Percentiles rank a stretch among this genome's conserved stretches.
phyloP scores from a whole-genome alignment of 2,329 filamentous ascomycete genomes.

The Rutstroemia sp. region DNA sequence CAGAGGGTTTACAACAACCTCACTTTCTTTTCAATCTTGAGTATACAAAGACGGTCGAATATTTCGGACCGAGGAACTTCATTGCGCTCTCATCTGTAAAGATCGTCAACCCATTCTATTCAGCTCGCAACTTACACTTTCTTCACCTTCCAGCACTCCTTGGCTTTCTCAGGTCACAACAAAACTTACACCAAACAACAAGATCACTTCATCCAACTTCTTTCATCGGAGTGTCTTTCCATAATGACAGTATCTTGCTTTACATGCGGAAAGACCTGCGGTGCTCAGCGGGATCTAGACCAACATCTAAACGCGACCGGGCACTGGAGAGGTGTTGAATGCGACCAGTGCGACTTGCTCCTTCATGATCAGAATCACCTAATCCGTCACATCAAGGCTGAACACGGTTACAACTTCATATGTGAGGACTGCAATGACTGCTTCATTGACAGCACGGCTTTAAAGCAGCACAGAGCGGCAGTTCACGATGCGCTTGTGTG shows the following conservation, averaged over 20 bases:
- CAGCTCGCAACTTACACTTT: too few relatives aligned
- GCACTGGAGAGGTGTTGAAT: not conserved
- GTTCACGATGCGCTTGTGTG: not conserved
- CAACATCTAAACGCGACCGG: not conserved
- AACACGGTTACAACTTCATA: not conserved
- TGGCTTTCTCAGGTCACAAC: too few relatives aligned
- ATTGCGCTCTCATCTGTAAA: too few relatives aligned
- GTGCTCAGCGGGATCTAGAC: not conserved
- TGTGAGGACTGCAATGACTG: not conserved
- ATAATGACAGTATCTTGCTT: not conserved
- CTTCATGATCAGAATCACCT: not conserved
- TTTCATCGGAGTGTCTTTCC: not conserved
- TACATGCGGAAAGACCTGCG: not conserved
- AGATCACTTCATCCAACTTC: too few relatives aligned
- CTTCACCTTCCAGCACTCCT: too few relatives aligned
- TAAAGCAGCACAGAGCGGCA: not conserved
- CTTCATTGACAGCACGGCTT: not conserved
- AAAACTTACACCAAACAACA: too few relatives aligned
- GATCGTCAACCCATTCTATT: too few relatives aligned
- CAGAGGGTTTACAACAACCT: too few relatives aligned
- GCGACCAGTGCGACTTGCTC: not conserved
- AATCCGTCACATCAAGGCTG: not conserved
- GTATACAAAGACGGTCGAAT: too few relatives aligned
- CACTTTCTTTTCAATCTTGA: too few relatives aligned
- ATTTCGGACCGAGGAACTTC: too few relatives aligned